Percentiles rank a stretch among this genome's conserved stretches.
Conservation (phyloP, 139 green algal species). For the Chlamydomonas applanata region DNA sequence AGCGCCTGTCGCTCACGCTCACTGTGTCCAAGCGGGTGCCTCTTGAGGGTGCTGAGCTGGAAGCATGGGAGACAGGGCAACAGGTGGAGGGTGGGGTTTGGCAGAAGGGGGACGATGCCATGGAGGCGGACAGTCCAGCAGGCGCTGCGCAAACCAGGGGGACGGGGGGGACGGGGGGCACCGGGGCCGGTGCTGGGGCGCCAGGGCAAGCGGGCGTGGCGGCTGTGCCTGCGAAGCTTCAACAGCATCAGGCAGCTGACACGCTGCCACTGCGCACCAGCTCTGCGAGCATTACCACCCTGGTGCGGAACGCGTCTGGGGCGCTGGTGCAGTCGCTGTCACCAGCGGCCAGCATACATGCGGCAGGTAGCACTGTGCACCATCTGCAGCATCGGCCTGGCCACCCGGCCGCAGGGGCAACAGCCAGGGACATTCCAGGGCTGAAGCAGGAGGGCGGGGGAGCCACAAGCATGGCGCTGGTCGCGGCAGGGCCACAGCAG, state of each 20-base stretch:
- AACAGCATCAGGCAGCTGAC: neutral
- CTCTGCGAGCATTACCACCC: conserved; percentile 21
- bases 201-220: neutral
- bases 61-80: conserved; percentile 32
- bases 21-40: conserved; percentile 54
- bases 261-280: conserved; percentile 17
- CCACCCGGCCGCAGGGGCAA: too few species aligned
- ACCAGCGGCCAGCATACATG: neutral
- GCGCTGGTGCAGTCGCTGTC: conserved; percentile 28
- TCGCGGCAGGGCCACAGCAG: neutral
- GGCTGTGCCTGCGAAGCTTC: neutral
- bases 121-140: neutral
- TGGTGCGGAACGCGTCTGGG: conserved; percentile 16
- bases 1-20: conserved; percentile 46
- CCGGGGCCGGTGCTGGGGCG: neutral
- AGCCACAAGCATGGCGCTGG: too few species aligned
- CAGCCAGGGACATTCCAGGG: too few species aligned
- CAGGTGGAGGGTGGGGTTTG: conserved; percentile 10
- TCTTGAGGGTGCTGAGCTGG: conserved; percentile 83
- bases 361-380: neutral
- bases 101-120: neutral
- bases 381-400: too few species aligned
- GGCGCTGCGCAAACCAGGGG: neutral
- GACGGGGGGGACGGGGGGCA: neutral
- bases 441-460: too few species aligned